These are phyloP conservation scores for Breviolum minutum DNA, from an alignment of 73 alveolate genomes.

Conservation along the genomic window DNA sequence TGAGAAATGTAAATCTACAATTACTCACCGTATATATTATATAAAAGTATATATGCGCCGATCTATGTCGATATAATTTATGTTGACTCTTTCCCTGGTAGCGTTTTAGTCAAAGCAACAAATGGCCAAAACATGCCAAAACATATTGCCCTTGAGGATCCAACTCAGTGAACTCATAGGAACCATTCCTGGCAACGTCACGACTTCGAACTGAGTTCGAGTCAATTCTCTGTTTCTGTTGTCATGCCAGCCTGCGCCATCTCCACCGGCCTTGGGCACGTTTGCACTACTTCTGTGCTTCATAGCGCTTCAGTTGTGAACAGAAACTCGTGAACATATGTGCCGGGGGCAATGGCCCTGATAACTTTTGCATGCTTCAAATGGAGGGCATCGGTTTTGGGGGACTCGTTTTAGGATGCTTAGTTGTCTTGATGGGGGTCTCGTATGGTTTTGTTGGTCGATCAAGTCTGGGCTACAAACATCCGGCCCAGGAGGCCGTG, in stretches of 20 bases:
- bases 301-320: too few species aligned
- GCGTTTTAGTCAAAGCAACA: too few species aligned
- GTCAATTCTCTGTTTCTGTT: not conserved
- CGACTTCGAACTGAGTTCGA: too few species aligned
- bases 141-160: not conserved
- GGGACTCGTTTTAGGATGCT: not conserved
- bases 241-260: conserved; percentile 10
- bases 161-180: conserved; percentile 22
- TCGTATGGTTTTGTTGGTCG: not conserved
- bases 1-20: too few species aligned
- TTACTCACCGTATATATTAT: too few species aligned
- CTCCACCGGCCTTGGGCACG: conserved; percentile 44
- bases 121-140: too few species aligned
- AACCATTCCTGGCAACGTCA: conserved; percentile 7
- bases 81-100: too few species aligned
- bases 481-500: conserved; percentile 86
- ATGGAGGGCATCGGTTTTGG: not conserved
- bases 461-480: not conserved
- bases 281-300: too few species aligned
- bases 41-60: too few species aligned
- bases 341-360: too few species aligned
- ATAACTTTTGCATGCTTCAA: not conserved
- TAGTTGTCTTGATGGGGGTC: too few species aligned
- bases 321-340: not conserved
- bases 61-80: too few species aligned